phyloP scores from a whole-genome alignment of 768 basidiomycete species.

The Leccinum broughii region DNA sequence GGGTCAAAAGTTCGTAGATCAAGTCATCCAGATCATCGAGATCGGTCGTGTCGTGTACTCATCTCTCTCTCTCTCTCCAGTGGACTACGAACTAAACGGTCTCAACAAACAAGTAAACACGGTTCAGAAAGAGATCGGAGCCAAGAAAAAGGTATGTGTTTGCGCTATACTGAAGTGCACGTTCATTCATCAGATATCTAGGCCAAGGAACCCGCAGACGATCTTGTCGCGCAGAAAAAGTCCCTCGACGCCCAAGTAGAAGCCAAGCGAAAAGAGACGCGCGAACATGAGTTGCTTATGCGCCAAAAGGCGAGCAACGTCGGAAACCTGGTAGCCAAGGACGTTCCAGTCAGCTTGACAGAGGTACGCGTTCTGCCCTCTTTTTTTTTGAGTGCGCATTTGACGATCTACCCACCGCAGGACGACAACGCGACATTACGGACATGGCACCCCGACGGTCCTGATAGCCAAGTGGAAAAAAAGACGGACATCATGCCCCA shows the following conservation, averaged over 20 bases:
- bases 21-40: not conserved
- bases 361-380: conserved; percentile 54
- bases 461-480: conserved; percentile 68
- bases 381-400: not conserved
- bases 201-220: conserved; percentile 92
- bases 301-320: conserved; percentile 75
- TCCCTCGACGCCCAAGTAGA: conserved; percentile 81
- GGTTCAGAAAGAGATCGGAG: conserved; percentile 91
- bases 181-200: conserved; percentile 30
- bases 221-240: conserved; percentile 81
- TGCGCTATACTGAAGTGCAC: not conserved
- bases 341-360: conserved; percentile 80
- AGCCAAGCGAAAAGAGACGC: conserved; percentile 71
- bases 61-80: conserved; percentile 39
- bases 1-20: conserved; percentile 82
- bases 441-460: conserved; percentile 85
- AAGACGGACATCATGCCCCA: conserved; percentile 87
- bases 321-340: conserved; percentile 91
- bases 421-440: conserved; percentile 85
- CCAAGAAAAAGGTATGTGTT: conserved; percentile 80
- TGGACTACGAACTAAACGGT: conserved; percentile 82
- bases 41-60: not conserved
- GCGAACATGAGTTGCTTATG: conserved; percentile 77
- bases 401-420: conserved; percentile 37
- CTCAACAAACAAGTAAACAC: conserved; percentile 83